Evolutionary conservation across 192 early-diverging fungal genomes (phyloP).

Genomic region (Coemansia sp.): DNA sequence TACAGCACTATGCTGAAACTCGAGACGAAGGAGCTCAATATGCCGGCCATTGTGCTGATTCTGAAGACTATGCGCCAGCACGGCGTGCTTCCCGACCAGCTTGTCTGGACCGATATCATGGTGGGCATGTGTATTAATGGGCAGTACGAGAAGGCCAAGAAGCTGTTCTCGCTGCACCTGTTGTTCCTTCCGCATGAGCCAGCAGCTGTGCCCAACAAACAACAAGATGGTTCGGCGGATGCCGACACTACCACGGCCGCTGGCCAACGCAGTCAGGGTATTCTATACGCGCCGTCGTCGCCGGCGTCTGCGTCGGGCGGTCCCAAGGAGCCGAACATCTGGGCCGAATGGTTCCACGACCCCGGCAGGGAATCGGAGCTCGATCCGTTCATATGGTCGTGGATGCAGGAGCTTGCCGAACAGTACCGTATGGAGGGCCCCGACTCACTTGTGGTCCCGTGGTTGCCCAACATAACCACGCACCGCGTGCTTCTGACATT

Average conservation of each 20-base stretch:
- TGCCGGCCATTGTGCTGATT: not conserved
- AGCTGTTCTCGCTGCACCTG: slow-evolving; percentile 38
- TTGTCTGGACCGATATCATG: slow-evolving; percentile 32
- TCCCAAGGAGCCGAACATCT: slow-evolving; percentile 8
- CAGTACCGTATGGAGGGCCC: slow-evolving; percentile 5
- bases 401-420: slow-evolving; percentile 19
- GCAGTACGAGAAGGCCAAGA: slow-evolving; percentile 10
- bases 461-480: slow-evolving; percentile 41
- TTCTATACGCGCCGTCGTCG: slow-evolving; percentile 6
- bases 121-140: slow-evolving; percentile 24
- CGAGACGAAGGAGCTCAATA: slow-evolving; percentile 12
- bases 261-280: not conserved
- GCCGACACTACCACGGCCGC: not conserved
- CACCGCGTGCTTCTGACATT: slow-evolving; percentile 30
- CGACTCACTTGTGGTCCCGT: slow-evolving; percentile 5
- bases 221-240: not conserved
- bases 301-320: not conserved
- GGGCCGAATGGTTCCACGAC: slow-evolving; percentile 25
- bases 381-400: slow-evolving; percentile 15
- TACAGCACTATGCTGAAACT: slow-evolving; percentile 26
- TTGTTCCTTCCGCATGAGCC: slow-evolving; percentile 20
- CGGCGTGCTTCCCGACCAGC: slow-evolving; percentile 18
- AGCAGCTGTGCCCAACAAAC: not conserved
- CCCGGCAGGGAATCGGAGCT: not conserved
- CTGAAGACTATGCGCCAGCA: slow-evolving; percentile 15